Percentiles rank a stretch among this genome's conserved stretches.
Conservation (phyloP, 2,329 filamentous ascomycete species). For the Claviceps monticola region DNA sequence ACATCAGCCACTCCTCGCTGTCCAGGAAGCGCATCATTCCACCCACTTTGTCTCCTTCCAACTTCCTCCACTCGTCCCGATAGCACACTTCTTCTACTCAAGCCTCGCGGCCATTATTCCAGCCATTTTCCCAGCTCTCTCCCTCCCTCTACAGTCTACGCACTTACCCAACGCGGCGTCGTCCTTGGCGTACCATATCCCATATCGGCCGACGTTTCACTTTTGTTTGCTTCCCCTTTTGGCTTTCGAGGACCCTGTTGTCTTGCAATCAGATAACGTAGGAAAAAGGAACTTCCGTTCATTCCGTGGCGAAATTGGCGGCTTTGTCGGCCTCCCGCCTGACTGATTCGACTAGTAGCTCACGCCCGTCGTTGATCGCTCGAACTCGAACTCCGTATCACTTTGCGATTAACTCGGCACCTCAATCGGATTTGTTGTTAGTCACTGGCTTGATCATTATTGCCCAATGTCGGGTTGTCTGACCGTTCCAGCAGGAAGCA, state of each 20-base stretch:
- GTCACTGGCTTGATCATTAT: neutral
- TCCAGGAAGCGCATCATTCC: neutral
- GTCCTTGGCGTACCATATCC: neutral
- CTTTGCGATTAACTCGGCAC: neutral
- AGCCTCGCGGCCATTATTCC: neutral
- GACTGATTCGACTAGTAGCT: neutral
- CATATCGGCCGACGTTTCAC: neutral
- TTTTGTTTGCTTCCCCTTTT: neutral
- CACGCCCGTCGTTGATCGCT: neutral
- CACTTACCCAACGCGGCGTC: neutral
- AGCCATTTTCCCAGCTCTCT: neutral
- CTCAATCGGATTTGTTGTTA: neutral
- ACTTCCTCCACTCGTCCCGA: neutral
- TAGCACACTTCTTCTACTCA: neutral
- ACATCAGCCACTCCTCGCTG: neutral
- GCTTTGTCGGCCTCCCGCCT: neutral
- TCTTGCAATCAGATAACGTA: neutral
- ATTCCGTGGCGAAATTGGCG: neutral
- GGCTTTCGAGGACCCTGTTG: neutral
- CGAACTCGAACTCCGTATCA: neutral
- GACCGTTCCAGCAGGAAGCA: neutral
- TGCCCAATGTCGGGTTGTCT: constrained; percentile 3
- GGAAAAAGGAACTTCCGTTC: neutral
- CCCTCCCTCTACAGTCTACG: neutral
- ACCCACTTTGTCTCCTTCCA: neutral